A percentile compares a stretch with the other conserved stretches of the same genome.
Evolutionary conservation across 257 asterid species (phyloP).

Genomic region (Cruciata laevipes): DNA sequence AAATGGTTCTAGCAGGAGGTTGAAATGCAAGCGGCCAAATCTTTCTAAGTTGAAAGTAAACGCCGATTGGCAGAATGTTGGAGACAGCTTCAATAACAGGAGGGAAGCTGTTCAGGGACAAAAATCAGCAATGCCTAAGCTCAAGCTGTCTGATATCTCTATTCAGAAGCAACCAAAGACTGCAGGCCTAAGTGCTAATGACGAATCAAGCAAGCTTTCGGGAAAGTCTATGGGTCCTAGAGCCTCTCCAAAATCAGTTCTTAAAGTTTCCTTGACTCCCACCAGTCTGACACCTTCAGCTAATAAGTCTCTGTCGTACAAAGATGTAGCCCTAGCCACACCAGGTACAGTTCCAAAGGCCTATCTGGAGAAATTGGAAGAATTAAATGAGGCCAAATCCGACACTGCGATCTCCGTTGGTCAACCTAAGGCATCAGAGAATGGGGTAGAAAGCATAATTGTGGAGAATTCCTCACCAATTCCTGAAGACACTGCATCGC

Average conservation of each 20-base stretch:
- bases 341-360: conserved; percentile 99
- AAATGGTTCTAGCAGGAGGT: conserved; percentile 48
- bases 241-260: conserved; percentile 33
- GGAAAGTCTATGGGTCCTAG: conserved; percentile 39
- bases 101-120: conserved; percentile 60
- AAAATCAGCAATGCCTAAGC: conserved; percentile 35
- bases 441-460: conserved; percentile 31
- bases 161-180: conserved; percentile 35
- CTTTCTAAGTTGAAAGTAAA: conserved; percentile 63
- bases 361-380: conserved; percentile 78
- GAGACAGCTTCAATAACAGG: conserved; percentile 32
- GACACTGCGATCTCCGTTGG: conserved; percentile 49
- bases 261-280: conserved; percentile 44
- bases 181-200: conserved; percentile 24
- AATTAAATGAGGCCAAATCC: conserved; percentile 50
- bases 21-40: conserved; percentile 53
- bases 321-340: conserved; percentile 90
- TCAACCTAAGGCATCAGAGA: conserved; percentile 51
- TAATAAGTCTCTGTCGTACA: conserved; percentile 81
- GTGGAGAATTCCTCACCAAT: conserved; percentile 36
- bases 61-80: conserved; percentile 39
- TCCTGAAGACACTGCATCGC: conserved; percentile 41
- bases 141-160: conserved; percentile 39
- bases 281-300: conserved; percentile 62
- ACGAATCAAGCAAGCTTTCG: conserved; percentile 41